A percentile compares a stretch with the other conserved stretches of the same genome.
phyloP scores from a whole-genome alignment of 2,329 filamentous ascomycete genomes.

The Sporothrix pseudoabietina region DNA sequence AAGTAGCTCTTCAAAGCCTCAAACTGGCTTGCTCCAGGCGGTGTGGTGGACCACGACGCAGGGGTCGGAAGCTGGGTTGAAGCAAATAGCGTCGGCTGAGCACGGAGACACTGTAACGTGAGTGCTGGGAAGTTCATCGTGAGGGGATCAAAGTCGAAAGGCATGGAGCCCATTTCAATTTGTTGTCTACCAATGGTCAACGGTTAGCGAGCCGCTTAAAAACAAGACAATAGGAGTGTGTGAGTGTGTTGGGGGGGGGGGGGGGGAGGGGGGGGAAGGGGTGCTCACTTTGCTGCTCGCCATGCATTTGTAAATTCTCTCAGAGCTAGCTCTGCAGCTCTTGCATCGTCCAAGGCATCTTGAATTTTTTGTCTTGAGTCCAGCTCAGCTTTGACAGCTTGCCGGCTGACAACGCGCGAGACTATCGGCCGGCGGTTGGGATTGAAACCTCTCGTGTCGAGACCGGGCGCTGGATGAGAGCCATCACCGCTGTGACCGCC shows the following conservation, averaged over 20 bases:
- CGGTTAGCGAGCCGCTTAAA: background rate
- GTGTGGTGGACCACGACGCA: constrained; percentile 78
- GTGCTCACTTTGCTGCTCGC: constrained; percentile 74
- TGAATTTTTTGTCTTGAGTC: constrained; percentile 65
- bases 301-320: constrained; percentile 80
- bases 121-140: constrained; percentile 84
- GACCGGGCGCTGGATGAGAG: background rate
- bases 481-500: constrained; percentile 14
- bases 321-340: constrained; percentile 81
- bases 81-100: constrained; percentile 80
- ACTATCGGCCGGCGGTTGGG: constrained; percentile 43
- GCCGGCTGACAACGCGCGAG: constrained; percentile 53
- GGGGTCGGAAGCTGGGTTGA: constrained; percentile 75
- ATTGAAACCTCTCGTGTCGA: constrained; percentile 38
- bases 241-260: background rate
- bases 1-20: constrained; percentile 71
- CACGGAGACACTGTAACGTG: constrained; percentile 76
- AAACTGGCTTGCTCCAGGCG: constrained; percentile 73
- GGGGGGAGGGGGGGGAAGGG: background rate
- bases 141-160: constrained; percentile 81
- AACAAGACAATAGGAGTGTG: background rate
- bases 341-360: constrained; percentile 76
- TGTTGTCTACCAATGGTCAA: constrained; percentile 39
- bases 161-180: constrained; percentile 57
- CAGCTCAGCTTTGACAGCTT: constrained; percentile 60